Percentiles rank a stretch among this genome's conserved stretches.
phyloP scores from a whole-genome alignment of 352 stramenopile species.

The Globisporangium carolinianum region DNA sequence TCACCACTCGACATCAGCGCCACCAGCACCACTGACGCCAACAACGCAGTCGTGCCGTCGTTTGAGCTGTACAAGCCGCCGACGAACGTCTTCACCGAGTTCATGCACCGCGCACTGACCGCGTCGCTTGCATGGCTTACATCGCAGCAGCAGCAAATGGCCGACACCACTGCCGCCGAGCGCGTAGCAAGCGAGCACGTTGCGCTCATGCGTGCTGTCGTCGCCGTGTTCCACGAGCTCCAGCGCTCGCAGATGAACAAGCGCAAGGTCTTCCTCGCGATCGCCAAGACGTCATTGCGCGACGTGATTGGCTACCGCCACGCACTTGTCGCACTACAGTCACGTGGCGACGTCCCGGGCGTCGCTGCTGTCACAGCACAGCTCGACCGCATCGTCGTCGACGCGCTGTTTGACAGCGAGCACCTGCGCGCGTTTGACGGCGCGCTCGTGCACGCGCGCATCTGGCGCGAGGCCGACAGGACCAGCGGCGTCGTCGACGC shows the following conservation, averaged over 20 bases:
- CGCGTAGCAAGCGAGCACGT: constrained; percentile 22
- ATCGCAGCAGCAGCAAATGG: not conserved
- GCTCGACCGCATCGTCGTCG: constrained; percentile 55
- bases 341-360: constrained; percentile 12
- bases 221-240: constrained; percentile 72
- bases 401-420: constrained; percentile 72
- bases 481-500: not conserved
- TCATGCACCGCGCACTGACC: constrained; percentile 49
- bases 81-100: constrained; percentile 69
- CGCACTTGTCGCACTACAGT: constrained; percentile 23
- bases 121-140: constrained; percentile 15
- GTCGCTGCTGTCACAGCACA: constrained; percentile 8
- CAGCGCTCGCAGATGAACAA: constrained; percentile 85
- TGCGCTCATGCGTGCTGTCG: constrained; percentile 33
- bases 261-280: constrained; percentile 80
- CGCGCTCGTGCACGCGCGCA: constrained; percentile 32
- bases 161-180: not conserved
- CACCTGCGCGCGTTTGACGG: constrained; percentile 71
- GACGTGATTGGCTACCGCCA: constrained; percentile 55
- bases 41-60: constrained; percentile 16
- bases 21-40: constrained; percentile 2
- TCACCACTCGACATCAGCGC: not conserved
- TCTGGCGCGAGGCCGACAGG: constrained; percentile 18
- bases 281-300: constrained; percentile 71
- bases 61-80: constrained; percentile 79